Percentiles rank a stretch among this genome's conserved stretches.
Conservation (phyloP, 169 alveolate species). For the Cryptosporidium ryanae region DNA sequence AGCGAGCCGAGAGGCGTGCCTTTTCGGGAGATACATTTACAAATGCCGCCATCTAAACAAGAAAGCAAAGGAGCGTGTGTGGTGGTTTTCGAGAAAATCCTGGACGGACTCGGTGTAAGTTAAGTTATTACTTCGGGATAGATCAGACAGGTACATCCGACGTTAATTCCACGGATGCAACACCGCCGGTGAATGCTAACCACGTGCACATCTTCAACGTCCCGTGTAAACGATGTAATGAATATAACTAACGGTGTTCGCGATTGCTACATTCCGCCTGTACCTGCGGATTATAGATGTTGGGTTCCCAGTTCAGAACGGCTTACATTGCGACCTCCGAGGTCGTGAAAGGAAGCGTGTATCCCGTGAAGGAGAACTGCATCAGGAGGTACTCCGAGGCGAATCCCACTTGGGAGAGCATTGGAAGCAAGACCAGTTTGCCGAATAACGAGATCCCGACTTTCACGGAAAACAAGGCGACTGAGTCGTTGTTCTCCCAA, state of each 20-base stretch:
- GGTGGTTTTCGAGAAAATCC: slow-evolving; percentile 42
- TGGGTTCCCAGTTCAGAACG: slow-evolving; percentile 61
- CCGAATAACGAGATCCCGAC: slow-evolving; percentile 23
- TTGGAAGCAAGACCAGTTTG: slow-evolving; percentile 64
- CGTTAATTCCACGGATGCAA: too few relatives aligned
- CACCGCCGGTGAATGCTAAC: too few relatives aligned
- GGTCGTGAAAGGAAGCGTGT: slow-evolving; percentile 54
- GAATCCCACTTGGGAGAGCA: slow-evolving; percentile 62
- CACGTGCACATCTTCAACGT: too few relatives aligned
- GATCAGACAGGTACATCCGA: neutral
- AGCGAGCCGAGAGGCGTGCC: too few relatives aligned
- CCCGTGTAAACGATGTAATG: too few relatives aligned
- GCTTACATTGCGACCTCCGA: slow-evolving; percentile 52
- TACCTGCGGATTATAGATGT: neutral
- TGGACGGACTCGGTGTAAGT: slow-evolving; percentile 70
- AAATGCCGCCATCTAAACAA: slow-evolving; percentile 23
- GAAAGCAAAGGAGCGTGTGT: slow-evolving; percentile 67
- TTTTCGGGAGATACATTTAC: too few relatives aligned
- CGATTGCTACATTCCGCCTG: too few relatives aligned
- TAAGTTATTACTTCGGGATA: neutral
- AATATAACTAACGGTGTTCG: too few relatives aligned
- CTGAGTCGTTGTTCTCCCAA: slow-evolving; percentile 54
- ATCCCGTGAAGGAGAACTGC: slow-evolving; percentile 71
- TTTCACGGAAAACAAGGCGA: slow-evolving; percentile 54
- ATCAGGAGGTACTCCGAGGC: slow-evolving; percentile 64